A percentile compares a stretch with the other conserved stretches of the same genome.
phyloP scores from a whole-genome alignment of 176 grass and related monocot species.

The Raddia guianensis region DNA sequence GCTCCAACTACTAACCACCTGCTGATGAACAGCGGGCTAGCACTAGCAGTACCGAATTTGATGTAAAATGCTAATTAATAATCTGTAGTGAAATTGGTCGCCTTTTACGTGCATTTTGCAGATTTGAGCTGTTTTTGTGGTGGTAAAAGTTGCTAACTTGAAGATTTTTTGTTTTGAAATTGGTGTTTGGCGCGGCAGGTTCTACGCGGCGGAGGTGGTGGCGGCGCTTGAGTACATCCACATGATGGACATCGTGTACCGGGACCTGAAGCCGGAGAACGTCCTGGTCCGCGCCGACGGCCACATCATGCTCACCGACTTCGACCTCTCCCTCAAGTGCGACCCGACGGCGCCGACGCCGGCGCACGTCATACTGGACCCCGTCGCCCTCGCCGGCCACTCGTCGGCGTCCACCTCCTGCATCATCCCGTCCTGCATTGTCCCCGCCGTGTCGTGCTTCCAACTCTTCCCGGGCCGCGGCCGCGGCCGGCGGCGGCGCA shows the following conservation, averaged over 20 bases:
- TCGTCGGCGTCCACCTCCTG: slow-evolving; percentile 40
- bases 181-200: slow-evolving; percentile 41
- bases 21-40: neutral
- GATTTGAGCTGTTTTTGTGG: neutral
- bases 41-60: neutral
- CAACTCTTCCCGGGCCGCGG: slow-evolving; percentile 52
- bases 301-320: slow-evolving; percentile 99
- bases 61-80: neutral
- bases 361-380: slow-evolving; percentile 82
- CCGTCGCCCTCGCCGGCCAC: slow-evolving; percentile 41
- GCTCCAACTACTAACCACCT: neutral
- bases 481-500: slow-evolving; percentile 10
- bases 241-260: slow-evolving; percentile 98
- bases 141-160: neutral
- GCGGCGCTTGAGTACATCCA: slow-evolving; percentile 93
- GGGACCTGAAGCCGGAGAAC: slow-evolving; percentile 98
- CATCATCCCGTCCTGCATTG: slow-evolving; percentile 84
- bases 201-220: slow-evolving; percentile 94
- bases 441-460: slow-evolving; percentile 83
- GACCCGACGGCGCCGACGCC: slow-evolving; percentile 72
- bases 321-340: slow-evolving; percentile 96
- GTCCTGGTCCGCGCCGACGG: slow-evolving; percentile 87
- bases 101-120: neutral
- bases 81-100: neutral
- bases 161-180: neutral